Evolutionary conservation across 2,329 filamentous ascomycete species (phyloP).

Genomic region (Fusarium sp.): DNA sequence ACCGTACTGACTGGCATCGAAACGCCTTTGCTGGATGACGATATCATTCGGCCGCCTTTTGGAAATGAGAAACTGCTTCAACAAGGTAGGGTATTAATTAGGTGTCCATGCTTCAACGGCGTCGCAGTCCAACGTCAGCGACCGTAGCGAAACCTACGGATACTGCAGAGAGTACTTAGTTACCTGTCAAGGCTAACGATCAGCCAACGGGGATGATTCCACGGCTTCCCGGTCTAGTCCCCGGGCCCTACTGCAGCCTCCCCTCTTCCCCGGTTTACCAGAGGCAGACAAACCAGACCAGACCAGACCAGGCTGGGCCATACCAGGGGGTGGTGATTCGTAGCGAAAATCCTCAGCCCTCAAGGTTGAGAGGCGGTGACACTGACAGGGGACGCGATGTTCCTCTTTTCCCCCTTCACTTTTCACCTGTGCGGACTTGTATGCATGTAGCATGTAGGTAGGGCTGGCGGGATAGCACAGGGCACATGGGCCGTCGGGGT

Average conservation of each 20-base stretch:
- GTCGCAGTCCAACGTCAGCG: conserved; percentile 36
- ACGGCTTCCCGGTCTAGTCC: conserved; percentile 30
- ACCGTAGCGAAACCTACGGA: conserved; percentile 12
- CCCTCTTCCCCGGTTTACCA: conserved; percentile 31
- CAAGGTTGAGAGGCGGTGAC: conserved; percentile 31
- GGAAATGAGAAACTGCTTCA: background rate
- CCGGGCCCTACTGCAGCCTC: conserved; percentile 39
- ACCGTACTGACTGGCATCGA: background rate
- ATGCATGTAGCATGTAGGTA: conserved; percentile 6
- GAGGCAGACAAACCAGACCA: background rate
- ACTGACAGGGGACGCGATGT: conserved; percentile 1
- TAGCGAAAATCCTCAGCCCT: conserved; percentile 13
- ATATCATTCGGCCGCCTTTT: background rate
- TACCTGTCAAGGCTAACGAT: conserved; percentile 7
- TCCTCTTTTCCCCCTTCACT: background rate
- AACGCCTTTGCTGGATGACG: background rate
- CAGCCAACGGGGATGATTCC: conserved; percentile 40
- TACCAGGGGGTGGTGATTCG: conserved; percentile 12
- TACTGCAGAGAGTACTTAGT: background rate
- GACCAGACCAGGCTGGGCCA: background rate
- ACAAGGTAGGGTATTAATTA: background rate
- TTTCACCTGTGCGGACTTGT: background rate
- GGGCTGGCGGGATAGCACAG: conserved; percentile 9
- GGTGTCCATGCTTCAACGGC: conserved; percentile 12
- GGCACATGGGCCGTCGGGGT: background rate